Evolutionary conservation across 2,329 filamentous ascomycete species (phyloP), one percentile per base, ranked within the genome.

Genomic region (Falciphora oryzae): DNA sequence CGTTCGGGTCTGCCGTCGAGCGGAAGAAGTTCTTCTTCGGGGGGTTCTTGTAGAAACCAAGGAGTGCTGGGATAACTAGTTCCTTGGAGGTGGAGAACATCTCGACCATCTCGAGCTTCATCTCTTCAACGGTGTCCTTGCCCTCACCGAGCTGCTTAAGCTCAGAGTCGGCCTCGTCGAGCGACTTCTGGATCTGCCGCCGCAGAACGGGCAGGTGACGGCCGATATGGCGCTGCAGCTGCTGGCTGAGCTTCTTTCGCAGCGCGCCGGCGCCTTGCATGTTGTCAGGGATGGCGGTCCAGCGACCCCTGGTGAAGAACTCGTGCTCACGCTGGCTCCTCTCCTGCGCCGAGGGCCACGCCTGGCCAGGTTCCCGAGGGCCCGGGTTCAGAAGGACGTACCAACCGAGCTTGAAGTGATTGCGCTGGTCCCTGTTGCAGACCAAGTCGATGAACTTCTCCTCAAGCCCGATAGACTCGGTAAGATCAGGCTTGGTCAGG

Each of bases 31-130:
- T 76, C 69, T 81, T 80, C 65, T 79, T 79, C 22, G 81, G 80
- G 0, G 81, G 81, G 66, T 83, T 83, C 75, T 83, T 83, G 77
- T 83, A 83, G 73, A 81, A 82, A 62, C 81, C 81, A 63, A 83
- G 81, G 31, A 83, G 79, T 56, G 81, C 81, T 3, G 81, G 81
- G 1, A 80, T 82, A 53, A 83, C 80, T n/a, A 83, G 76, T 63
- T 83, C 81, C 73, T 82, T 82, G 38, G 80, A 83, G 0, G 77
- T 75, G 0, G 81, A 82, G 66, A 83, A 83, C 7, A 83, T 75
- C 68, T 83, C 81, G 59, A 81, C 80, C 69, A 83, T 81, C 70
- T 83, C 79, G 65, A 82, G 77, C 18, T 80, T 76, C 81, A 83
- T 83, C 74, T 83, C 81, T 66, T 81, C 79, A 1, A 82, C 76